Evolutionary conservation across 345 rosid species (phyloP), one percentile per base, ranked within the genome.

Genomic region (Passiflora organensis): DNA sequence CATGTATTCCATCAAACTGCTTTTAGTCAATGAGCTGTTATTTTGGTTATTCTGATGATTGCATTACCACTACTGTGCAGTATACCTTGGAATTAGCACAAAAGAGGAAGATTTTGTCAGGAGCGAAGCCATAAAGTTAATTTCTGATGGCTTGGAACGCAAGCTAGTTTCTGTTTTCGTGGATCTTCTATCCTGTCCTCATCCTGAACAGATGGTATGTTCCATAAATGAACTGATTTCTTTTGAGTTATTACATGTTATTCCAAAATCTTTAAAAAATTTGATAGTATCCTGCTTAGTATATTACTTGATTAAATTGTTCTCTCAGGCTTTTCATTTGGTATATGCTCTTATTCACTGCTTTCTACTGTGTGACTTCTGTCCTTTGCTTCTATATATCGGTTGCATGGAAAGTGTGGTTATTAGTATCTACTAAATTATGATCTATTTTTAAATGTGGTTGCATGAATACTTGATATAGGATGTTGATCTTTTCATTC

Each of bases 61-160:
- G 48, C 44, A 46, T 51, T 61, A 14, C 52, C 22, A 13, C 34
- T 14, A 62, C 70, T 59, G 60, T 82, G 71, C 85, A 91, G 96
- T 89, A 39, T 74, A 69, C 65, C 51, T 70, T 63, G 82, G 78
- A 53, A 68, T 53, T 72, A 58, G 75, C 65, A 63, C 66, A 57
- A 59, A 69, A 44, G 88, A 70, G 63, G 75, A 73, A 55, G 71
- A 59, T 71, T 25, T 56, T 63, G 60, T 76, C 21, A 70, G 70
- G 55, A 79, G 77, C 42, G 79, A 67, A 72, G 83, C 80, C 20
- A 53, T 58, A 58, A 82, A 81, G 72, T 68, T 93, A 73, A 80
- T 89, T 72, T 84, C 89, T 58, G 83, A 74, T 76, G 96, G 96
- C 64, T 71, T 93, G 62, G 96, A 89, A 72, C 57, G 62, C 58